Evolutionary conservation across 352 stramenopile species (phyloP), one percentile per base, ranked within the genome.

Genomic region (Phytopythium montanum): DNA sequence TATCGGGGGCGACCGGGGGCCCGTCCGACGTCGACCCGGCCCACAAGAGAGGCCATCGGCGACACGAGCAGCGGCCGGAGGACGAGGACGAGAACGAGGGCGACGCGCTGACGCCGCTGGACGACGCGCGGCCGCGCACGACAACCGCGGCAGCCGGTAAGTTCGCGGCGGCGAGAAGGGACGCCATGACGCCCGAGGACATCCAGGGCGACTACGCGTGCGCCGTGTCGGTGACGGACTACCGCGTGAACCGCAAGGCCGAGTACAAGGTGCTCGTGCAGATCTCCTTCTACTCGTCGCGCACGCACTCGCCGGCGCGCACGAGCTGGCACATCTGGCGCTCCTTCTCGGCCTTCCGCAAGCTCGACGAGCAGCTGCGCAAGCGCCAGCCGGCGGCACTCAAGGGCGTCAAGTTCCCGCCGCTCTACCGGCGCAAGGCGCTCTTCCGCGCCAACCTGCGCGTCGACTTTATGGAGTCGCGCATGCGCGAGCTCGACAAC

Each of bases 241-340:
- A 88, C 68, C 81, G 84, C 38, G 63, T 91, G 3, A 73, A 70
- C 65, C 90, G 89, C 69, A 92, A 90, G 61, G 80, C 76, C 64
- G 84, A 94, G 75, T 94, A 85, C 68, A 88, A 94, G 54, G 81
- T 94, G 31, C 69, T 87, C 10, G 75, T 90, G 39, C 65, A 72
- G 34, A 63, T 91, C 26, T 73, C 70, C 33, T 94, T 92, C 73
- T 94, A 88, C 68, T 88, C 75, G 52, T 87, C 83, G 29, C 79
- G 81, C 26, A 85, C 76, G 36, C 81, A 88, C 58, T 81, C 80
- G 23, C 66, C 68, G 18, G 83, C 74, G 6, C 76, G 68, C 48
- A 90, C 81, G 42, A 88, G 74, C 41, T 94, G 85, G 85, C 83
- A 91, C 74, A 91, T 94, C 52, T 92, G 85, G 85, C 81, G 85